Evolutionary conservation across 805 yeast genomes (phyloP), one percentile per base, ranked within the genome.

Genomic region (Tetrapisispora iriomotensis): DNA sequence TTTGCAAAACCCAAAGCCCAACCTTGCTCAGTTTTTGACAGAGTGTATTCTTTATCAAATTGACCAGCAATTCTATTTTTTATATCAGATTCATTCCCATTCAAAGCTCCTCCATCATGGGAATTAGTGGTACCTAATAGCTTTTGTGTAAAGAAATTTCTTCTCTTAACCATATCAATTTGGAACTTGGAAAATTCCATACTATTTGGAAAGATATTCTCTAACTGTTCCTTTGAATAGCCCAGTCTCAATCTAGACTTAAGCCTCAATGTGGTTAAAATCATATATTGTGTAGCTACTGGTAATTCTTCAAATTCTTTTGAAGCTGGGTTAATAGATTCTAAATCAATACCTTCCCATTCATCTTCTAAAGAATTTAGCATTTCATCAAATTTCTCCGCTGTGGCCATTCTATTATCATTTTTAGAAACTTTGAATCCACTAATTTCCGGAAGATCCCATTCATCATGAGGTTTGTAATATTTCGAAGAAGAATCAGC

Each of bases 201-300:
- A 38, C 88, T 76, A 51, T 83, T 70, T 0, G 96, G 94, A 50
- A 90, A 92, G 39, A 86, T 64, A 4, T 73, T 65, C 47, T 84
- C 83, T 26, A 92, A 66, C 53, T 92, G 96, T n/a, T 83, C 87
- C 41, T 87, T 84, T 0, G 90, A 70, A 54, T 83, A 88, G 1
- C 99, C 99, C 95, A 92, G 80, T 64, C 99, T 77, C 56, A 92
- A 70, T 42, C 99, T 66, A 0, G 96, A 88, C 45, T 86, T 72
- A 20, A 87, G 64, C 41, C 99, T 61, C 13, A 94, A 70, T 43
- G 84, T 85, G 8, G 92, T 84, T 10, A 92, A 63, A 3, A 86
- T 75, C 74, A 87, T 85, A 55, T 92, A 92, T 55, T 87, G 96
- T 0, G 95, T 79, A 0, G 87, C 74, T 36, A 79, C 64, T 0